A percentile compares a stretch with the other conserved stretches of the same genome.
These are phyloP conservation scores for Cyphellophora europaea DNA, from an alignment of 2,329 filamentous ascomycete genomes.

Conservation along the genomic window DNA sequence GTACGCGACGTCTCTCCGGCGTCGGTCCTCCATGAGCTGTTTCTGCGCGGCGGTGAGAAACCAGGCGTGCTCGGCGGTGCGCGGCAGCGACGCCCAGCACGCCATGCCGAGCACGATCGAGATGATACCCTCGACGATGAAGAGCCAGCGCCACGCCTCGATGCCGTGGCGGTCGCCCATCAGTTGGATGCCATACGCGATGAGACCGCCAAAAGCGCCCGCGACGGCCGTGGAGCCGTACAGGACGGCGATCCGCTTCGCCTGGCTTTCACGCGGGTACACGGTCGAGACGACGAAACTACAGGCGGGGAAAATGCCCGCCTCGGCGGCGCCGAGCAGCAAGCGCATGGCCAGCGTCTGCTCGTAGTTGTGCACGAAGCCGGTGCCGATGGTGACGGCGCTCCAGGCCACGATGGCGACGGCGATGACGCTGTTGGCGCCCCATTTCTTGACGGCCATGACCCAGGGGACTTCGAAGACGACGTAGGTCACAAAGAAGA, in stretches of 20 bases:
- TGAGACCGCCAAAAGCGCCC: slow-evolving; percentile 41
- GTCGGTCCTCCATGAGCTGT: slow-evolving; percentile 6
- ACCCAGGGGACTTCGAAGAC: slow-evolving; percentile 26
- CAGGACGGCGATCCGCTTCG: slow-evolving; percentile 19
- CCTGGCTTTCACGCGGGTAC: neutral
- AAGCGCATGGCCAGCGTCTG: slow-evolving; percentile 40
- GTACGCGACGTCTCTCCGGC: slow-evolving; percentile 20
- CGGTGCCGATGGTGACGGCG: slow-evolving; percentile 33
- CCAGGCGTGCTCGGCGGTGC: slow-evolving; percentile 2
- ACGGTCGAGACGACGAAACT: slow-evolving; percentile 1
- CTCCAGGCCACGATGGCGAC: slow-evolving; percentile 24
- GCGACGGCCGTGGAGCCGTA: slow-evolving; percentile 19
- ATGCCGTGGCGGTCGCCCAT: slow-evolving; percentile 3
- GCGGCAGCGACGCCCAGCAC: neutral
- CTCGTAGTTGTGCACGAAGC: slow-evolving; percentile 40
- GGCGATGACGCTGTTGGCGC: neutral
- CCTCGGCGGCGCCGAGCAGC: slow-evolving; percentile 40
- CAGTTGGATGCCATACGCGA: slow-evolving; percentile 22
- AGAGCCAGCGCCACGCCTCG: slow-evolving; percentile 18
- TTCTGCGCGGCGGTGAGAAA: slow-evolving; percentile 3
- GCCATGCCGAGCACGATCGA: slow-evolving; percentile 1
- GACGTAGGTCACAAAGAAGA: slow-evolving; percentile 32
- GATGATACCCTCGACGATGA: slow-evolving; percentile 21
- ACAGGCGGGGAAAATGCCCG: neutral
- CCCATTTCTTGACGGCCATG: neutral